Evolutionary conservation across 768 basidiomycete species (phyloP).

Genomic region (Russula sp.): DNA sequence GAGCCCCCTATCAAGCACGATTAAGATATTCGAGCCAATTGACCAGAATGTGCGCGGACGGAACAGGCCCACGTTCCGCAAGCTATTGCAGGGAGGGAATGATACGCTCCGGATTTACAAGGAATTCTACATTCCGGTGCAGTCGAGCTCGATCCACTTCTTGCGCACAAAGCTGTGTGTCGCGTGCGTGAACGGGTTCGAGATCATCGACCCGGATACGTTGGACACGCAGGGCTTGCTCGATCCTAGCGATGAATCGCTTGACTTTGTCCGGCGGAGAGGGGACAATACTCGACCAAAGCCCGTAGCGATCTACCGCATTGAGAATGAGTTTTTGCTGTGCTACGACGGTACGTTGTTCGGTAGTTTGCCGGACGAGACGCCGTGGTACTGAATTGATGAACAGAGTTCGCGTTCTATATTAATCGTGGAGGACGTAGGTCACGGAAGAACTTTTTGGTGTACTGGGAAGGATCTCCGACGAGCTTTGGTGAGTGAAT

Average conservation of each 20-base stretch:
- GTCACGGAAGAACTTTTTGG: slow-evolving; percentile 88
- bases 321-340: slow-evolving; percentile 93
- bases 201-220: slow-evolving; percentile 96
- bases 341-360: slow-evolving; percentile 87
- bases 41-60: slow-evolving; percentile 79
- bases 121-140: slow-evolving; percentile 99
- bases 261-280: slow-evolving; percentile 90
- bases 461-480: slow-evolving; percentile 94
- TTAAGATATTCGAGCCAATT: slow-evolving; percentile 95
- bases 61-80: slow-evolving; percentile 89
- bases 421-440: slow-evolving; percentile 95
- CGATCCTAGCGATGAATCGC: slow-evolving; percentile 84
- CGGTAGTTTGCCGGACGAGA: neutral
- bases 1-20: slow-evolving; percentile 90
- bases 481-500: slow-evolving; percentile 84
- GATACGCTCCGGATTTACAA: slow-evolving; percentile 92
- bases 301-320: slow-evolving; percentile 95
- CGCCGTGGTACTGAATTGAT: neutral
- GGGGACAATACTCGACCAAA: slow-evolving; percentile 79
- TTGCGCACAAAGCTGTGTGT: slow-evolving; percentile 97
- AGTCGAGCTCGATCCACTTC: slow-evolving; percentile 95
- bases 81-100: slow-evolving; percentile 89
- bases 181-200: slow-evolving; percentile 95
- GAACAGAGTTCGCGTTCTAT: slow-evolving; percentile 94
- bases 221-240: slow-evolving; percentile 95